These are phyloP conservation scores for Petasospora rhodanensis DNA, from an alignment of 1,139 yeast species.

Conservation along the genomic window DNA sequence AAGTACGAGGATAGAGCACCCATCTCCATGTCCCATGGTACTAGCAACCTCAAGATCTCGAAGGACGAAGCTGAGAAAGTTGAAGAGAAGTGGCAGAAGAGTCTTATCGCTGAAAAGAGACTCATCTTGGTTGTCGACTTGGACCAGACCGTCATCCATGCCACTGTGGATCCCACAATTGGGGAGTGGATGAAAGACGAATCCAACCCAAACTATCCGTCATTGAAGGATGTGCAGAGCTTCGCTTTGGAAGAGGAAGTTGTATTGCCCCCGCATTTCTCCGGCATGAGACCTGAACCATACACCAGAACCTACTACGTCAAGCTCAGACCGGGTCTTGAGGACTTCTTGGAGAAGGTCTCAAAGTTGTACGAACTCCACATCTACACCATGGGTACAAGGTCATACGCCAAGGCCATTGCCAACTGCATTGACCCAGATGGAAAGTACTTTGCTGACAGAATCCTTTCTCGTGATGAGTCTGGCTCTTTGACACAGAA, in stretches of 20 bases:
- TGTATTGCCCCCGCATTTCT: slow-evolving; percentile 48
- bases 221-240: slow-evolving; percentile 74
- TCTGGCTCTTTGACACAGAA: slow-evolving; percentile 91
- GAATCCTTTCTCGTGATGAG: slow-evolving; percentile 90
- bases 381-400: slow-evolving; percentile 98
- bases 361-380: slow-evolving; percentile 78
- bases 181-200: slow-evolving; percentile 95
- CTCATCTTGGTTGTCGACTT: slow-evolving; percentile 90
- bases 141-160: slow-evolving; percentile 96
- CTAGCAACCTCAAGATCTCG: slow-evolving; percentile 79
- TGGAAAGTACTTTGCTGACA: slow-evolving; percentile 80
- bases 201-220: slow-evolving; percentile 75
- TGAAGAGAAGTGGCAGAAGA: slow-evolving; percentile 61
- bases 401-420: slow-evolving; percentile 86
- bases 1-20: slow-evolving; percentile 75
- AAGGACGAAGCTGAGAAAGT: slow-evolving; percentile 82
- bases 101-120: slow-evolving; percentile 59
- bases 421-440: slow-evolving; percentile 90
- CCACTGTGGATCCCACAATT: slow-evolving; percentile 96
- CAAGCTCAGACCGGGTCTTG: slow-evolving; percentile 83
- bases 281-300: slow-evolving; percentile 56
- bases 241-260: slow-evolving; percentile 79
- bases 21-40: slow-evolving; percentile 86
- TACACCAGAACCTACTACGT: slow-evolving; percentile 82
- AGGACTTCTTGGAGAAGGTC: slow-evolving; percentile 62